A percentile compares a stretch with the other conserved stretches of the same genome.
Conservation (phyloP, 2,329 filamentous ascomycete species). For the Paracoccidioides lutzii region DNA sequence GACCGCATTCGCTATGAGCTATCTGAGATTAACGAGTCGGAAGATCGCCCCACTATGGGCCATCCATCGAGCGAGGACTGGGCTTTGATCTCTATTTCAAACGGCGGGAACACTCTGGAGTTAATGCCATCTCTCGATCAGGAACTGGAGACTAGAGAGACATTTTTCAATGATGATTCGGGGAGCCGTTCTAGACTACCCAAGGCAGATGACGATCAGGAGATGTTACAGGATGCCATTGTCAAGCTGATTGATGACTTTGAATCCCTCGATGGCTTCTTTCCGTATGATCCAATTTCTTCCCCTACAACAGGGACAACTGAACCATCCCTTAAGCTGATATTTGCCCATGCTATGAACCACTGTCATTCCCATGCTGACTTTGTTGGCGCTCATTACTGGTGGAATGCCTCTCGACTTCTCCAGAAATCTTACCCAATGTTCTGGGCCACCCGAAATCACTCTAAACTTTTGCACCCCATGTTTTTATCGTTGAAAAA, state of each 20-base stretch:
- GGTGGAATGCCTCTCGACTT: conserved; percentile 70
- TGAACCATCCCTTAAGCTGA: conserved; percentile 20
- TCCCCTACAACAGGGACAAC: conserved; percentile 4
- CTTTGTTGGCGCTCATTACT: conserved; percentile 71
- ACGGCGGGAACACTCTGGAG: conserved; percentile 58
- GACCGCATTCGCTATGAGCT: conserved; percentile 31
- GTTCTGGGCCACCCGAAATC: conserved; percentile 45
- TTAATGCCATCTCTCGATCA: conserved; percentile 51
- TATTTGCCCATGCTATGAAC: conserved; percentile 54
- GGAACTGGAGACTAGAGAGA: conserved; percentile 49
- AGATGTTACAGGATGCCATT: conserved; percentile 67
- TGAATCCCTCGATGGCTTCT: conserved; percentile 52
- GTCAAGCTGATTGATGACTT: conserved; percentile 70
- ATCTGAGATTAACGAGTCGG: conserved; percentile 25
- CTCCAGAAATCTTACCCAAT: conserved; percentile 48
- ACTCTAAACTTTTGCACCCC: conserved; percentile 57
- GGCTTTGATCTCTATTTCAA: conserved; percentile 67
- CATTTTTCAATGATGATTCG: conserved; percentile 38
- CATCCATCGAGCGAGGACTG: conserved; percentile 75
- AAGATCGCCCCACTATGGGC: conserved; percentile 44
- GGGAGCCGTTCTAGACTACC: conserved; percentile 33
- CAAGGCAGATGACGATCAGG: conserved; percentile 58
- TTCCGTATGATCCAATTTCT: conserved; percentile 7
- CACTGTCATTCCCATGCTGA: conserved; percentile 69
- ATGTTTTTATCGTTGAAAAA: conserved; percentile 48